These are phyloP conservation scores for Tulasnella sp. DNA, from an alignment of 768 basidiomycete species.

Conservation along the genomic window DNA sequence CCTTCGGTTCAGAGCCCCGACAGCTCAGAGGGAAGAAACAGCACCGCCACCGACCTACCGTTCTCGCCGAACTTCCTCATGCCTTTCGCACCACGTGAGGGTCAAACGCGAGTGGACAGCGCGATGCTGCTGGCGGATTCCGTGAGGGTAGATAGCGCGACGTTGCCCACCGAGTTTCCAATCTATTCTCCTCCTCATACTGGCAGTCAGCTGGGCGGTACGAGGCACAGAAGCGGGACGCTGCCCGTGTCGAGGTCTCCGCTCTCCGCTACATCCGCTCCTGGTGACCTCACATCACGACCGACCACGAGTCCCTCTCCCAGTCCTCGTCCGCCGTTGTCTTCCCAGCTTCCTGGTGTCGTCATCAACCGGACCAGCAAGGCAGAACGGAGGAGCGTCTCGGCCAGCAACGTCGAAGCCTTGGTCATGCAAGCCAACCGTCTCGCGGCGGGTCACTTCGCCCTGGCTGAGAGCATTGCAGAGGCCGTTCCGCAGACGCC, in stretches of 20 bases:
- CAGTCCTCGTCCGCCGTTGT: not conserved
- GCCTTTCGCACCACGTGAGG: not conserved
- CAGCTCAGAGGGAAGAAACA: not conserved
- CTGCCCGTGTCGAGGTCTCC: not conserved
- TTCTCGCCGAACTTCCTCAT: slow-evolving; percentile 31
- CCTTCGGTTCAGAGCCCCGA: not conserved
- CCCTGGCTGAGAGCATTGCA: not conserved
- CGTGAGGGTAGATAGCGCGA: not conserved
- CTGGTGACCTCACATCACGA: not conserved
- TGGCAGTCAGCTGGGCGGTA: not conserved
- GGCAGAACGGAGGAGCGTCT: slow-evolving; percentile 14
- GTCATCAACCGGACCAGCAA: not conserved
- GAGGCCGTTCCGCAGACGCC: slow-evolving; percentile 2
- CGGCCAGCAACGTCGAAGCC: not conserved
- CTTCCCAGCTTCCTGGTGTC: slow-evolving; percentile 3
- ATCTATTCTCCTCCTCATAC: not conserved
- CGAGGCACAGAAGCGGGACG: not conserved
- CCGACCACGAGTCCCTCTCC: not conserved
- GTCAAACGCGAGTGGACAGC: slow-evolving; percentile 26
- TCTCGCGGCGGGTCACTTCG: not conserved
- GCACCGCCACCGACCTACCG: not conserved
- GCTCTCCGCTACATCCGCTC: not conserved
- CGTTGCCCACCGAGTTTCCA: not conserved
- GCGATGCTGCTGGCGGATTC: slow-evolving; percentile 24
- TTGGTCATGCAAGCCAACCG: slow-evolving; percentile 15